Base-by-base conservation (phyloP, 306 rosid species). In the Malus orientalis region DNA sequence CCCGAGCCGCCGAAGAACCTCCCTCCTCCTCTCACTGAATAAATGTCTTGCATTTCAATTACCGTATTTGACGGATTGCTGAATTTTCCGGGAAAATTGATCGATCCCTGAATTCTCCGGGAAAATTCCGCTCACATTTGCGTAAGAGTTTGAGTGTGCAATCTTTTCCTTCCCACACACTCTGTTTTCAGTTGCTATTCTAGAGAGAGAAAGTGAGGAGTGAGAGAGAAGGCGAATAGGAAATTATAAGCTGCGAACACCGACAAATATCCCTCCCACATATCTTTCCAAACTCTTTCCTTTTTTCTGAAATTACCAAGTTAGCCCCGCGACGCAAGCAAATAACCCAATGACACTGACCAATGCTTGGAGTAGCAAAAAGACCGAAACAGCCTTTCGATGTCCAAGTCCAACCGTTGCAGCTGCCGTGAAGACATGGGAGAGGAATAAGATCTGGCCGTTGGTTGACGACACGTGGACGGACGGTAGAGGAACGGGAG, bases 41-140 rank as follows among this genome's bases (percentile, higher is more conserved):
- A 91, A 79, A 92, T 83, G 70, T 92, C 97, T 83, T 95, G 98
- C 98, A 95, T 95, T 86, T 85, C 81, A 8, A 2, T 16, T 16
- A 5, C 20, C 1, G 20, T 15, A 58, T 23, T 40, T 38, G 33
- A 25, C 22, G 2, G 67, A 49, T 65, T 60, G n/a, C 47, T 63
- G 45, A 71, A 59, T 58, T 65, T 76, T 49, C 74, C 5, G 12
- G 76, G 55, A 15, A 49, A 58, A 19, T 40, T n/a, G 15, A 23
- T 12, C 5, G 67, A 57, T 71, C 42, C 22, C 58, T 66, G 30
- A 68, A 61, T 59, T 66, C 62, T 51, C 75, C 9, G 14, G 76
- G 67, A 63, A 62, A 73, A 54, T 73, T 49, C 18, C 55, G 25
- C n/a, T 76, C 82, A 69, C 82, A 64, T 74, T 30, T 55, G 73